Evolutionary conservation across 371 early-diverging fungal genomes (phyloP), one percentile per base, ranked within the genome.

Genomic region (Saksenaea oblongispora): DNA sequence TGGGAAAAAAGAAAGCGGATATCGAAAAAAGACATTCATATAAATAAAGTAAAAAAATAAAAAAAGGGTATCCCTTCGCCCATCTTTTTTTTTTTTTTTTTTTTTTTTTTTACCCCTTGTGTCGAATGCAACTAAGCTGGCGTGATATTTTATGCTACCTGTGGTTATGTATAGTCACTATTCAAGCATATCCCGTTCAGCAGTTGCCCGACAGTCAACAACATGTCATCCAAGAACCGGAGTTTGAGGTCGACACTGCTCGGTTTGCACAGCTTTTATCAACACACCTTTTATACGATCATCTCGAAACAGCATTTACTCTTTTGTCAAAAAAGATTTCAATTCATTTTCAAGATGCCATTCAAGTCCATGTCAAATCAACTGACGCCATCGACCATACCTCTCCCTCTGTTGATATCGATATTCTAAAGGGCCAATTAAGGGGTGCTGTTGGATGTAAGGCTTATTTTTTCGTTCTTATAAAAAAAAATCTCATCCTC

Each of bases 371-470:
- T 27, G 59, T 58, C 0, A 58, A 66, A 26, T 59, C 63, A 54
- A 11, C 42, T 18, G 44, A 34, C 14, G 15, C 57, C 14, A 24
- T 51, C 5, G 24, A 42, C 31, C 58, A 62, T 39, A 60, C 62
- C 31, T 42, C 58, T 3, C 34, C 54, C 17, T 59, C 63, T 39
- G 67, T 78, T 1, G 78, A 78, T 63, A 58, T 78, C 1, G 70
- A 72, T 4, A 47, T 78, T 28, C 58, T 78, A 7, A 71, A 73
- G 44, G 75, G 71, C 11, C 78, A 78, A 41, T 34, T 78, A 15
- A 61, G 61, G 56, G 75, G 73, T n/a, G 78, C 78, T 27, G 73
- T 78, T 35, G 75, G 73, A 28, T 74, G 73, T 76, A 66, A 73
- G 66, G 47, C 41, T 34, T 37, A 18, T 17, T 44, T 55, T 28